phyloP scores from a whole-genome alignment of 2,329 filamentous ascomycete genomes.

The Colletotrichum orbiculare region DNA sequence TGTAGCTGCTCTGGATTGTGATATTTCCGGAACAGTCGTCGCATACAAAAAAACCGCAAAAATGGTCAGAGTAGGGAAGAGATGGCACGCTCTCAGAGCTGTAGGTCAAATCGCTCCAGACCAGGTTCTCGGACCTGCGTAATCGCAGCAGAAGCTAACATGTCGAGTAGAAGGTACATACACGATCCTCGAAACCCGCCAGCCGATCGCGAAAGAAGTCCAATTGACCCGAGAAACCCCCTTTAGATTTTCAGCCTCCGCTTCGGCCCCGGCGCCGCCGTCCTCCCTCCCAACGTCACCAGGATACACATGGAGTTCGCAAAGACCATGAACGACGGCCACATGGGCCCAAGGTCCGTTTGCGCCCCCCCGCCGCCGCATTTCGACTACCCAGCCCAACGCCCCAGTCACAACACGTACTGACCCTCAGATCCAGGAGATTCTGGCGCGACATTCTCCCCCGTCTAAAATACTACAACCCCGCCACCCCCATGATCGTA shows the following conservation, averaged over 20 bases:
- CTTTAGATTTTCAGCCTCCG: constrained; percentile 78
- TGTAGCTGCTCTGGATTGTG: constrained; percentile 14
- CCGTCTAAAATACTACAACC: constrained; percentile 94
- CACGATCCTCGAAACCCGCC: constrained; percentile 6
- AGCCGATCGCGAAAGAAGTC: constrained; percentile 1
- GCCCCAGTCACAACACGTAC: constrained; percentile 36
- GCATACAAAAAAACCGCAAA: constrained; percentile 37
- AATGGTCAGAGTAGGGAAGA: constrained; percentile 60
- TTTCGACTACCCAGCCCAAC: not conserved
- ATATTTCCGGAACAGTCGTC: constrained; percentile 5
- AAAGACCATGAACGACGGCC: constrained; percentile 69
- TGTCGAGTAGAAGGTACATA: constrained; percentile 35
- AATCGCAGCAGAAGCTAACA: constrained; percentile 25
- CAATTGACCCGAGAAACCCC: constrained; percentile 42
- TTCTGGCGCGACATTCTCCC: constrained; percentile 90
- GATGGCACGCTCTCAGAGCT: constrained; percentile 78
- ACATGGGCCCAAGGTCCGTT: constrained; percentile 77
- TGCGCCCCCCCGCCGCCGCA: not conserved
- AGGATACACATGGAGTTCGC: constrained; percentile 82
- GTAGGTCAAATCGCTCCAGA: constrained; percentile 59
- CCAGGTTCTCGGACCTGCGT: not conserved
- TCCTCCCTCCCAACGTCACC: constrained; percentile 80
- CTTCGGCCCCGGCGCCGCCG: constrained; percentile 83
- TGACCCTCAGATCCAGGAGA: constrained; percentile 66
- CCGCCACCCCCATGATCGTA: constrained; percentile 83